Base-by-base conservation (phyloP, 331 rosid species). In the Prunus yedoensis region DNA sequence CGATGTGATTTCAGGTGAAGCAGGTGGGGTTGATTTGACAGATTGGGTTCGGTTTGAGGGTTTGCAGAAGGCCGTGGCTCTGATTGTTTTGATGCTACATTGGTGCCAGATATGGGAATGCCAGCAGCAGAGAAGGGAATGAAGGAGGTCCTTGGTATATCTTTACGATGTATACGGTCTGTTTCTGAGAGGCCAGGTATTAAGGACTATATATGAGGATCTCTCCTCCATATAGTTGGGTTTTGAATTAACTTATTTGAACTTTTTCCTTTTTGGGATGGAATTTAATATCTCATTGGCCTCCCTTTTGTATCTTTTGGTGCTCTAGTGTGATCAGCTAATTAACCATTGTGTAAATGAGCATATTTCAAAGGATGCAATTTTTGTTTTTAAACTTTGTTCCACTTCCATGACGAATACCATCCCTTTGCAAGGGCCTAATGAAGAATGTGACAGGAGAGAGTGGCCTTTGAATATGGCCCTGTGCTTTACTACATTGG, bases 111-210 rank as follows among this genome's bases (percentile, higher is more conserved):
- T 64, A 85, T 86, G 86, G 81, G 89, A 13, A 91, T 86, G 81
- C 83, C 96, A 32, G 81, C 86, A 58, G 83, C 82, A 5, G 99
- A 91, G 67, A 92, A 95, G 93, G 99, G 98, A 81, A 90, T 89
- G 89, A 92, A 92, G 85, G 98, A 92, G 75, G 92, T 92, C 56
- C 90, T 91, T 7, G 98, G 94, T 74, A 95, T 95, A 35, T 92
- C 96, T 0, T 81, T 91, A 50, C 65, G 98, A 64, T 92, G 99
- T 81, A 77, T 92, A 60, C 74, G 99, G 16, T 84, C 91, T 0
- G 87, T 92, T 27, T 91, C 97, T 0, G 98, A 92, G 81, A 87
- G 99, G 77, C 98, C 97, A 53, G 98, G 98, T 41, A 95, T 92
- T 86, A 95, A 91, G n/a, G 88, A 92, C 94, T 49, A 86, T 92